Base-by-base conservation (phyloP, 768 basidiomycete genomes). In the Trichaptum fuscoviolaceum region DNA sequence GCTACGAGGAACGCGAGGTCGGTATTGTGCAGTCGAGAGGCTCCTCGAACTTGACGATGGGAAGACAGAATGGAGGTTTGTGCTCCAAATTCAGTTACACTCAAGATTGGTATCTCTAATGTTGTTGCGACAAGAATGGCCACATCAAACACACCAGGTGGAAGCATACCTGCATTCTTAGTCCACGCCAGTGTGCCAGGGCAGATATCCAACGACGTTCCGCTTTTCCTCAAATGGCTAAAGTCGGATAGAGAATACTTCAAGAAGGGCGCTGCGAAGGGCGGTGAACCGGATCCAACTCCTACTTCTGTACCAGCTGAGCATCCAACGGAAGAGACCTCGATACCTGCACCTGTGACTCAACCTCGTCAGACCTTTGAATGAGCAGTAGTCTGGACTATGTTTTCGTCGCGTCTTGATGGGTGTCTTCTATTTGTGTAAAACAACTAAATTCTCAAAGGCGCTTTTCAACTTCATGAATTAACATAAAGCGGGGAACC, bases 141-240 rank as follows among this genome's bases (percentile, higher is more conserved):
- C 2, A 90, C 89, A 1, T 87, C 88, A 26, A 88, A 87, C 70
- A 85, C 84, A 1, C 85, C 89, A 15, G 90, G 89, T 26, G 91
- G 91, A 25, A 81, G 74, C 64, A 87, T 92, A 58, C 91, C 91
- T 0, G 76, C 78, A 18, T 90, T 88, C 68, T 66, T 92, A 67
- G 83, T 83, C 3, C 88, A 91, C 68, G 79, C 75, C 66, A 82
- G 81, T 34, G 83, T 92, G 82, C 78, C 84, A 2, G 79, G 86
- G 67, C 83, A 83, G 69, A 89, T 92, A 65, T 82, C 89, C 15
- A 77, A 82, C 89, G 90, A 92, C 66, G 90, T 92, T 30, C 85
- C 86, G 2, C 86, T 87, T 70, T 91, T 91, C 77, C 71, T 91
- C 71, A 80, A 83, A 61, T 92, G 90, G 90, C 75, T 88, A 69